Conservation (phyloP, 306 rosid species). For the Ormosia semicastrata region DNA sequence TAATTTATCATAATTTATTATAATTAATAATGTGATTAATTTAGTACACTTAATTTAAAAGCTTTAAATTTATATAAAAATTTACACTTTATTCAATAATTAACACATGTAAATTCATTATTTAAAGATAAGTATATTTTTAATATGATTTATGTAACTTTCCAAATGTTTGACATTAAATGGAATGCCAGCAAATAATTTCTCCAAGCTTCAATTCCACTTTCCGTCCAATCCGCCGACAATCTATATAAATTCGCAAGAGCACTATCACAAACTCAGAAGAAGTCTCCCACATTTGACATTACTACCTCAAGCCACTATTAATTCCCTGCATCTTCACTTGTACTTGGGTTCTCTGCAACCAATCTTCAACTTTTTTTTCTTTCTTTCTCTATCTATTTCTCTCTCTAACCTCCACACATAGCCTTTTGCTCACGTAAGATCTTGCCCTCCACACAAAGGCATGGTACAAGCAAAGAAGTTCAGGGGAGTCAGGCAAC, state of each 20-base stretch:
- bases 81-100: too few relatives aligned
- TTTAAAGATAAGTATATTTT: too few relatives aligned
- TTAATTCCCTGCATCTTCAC: constrained; percentile 29
- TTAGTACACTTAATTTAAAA: too few relatives aligned
- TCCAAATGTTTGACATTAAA: too few relatives aligned
- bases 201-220: constrained; percentile 30
- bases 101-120: too few relatives aligned
- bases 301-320: neutral
- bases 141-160: too few relatives aligned
- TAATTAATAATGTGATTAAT: too few relatives aligned
- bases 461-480: constrained; percentile 81
- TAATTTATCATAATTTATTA: too few relatives aligned
- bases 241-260: constrained; percentile 36
- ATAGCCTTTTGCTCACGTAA: too few relatives aligned
- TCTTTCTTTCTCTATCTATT: neutral
- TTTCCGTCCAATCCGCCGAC: constrained; percentile 73
- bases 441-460: neutral
- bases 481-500: constrained; percentile 99
- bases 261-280: neutral
- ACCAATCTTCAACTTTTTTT: neutral
- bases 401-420: neutral
- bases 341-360: constrained; percentile 22
- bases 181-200: too few relatives aligned
- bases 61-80: too few relatives aligned
- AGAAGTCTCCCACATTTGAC: neutral